These are phyloP conservation scores for Fusarium longipes DNA, from an alignment of 2,329 filamentous ascomycete species.

Conservation along the genomic window DNA sequence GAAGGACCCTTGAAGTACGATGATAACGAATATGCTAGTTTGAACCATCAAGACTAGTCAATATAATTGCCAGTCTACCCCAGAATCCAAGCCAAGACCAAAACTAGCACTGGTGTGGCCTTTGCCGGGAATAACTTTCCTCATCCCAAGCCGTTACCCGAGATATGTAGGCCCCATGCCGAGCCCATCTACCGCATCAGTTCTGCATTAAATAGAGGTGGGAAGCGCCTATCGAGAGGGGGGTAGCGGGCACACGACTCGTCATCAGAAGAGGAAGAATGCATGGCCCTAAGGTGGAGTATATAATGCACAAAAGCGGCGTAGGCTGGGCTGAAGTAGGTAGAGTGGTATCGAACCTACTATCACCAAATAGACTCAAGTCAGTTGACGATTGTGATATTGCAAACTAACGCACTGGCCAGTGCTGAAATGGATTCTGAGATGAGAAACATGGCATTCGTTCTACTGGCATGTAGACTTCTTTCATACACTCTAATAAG, in stretches of 20 bases:
- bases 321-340: constrained; percentile 38
- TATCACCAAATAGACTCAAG: not conserved
- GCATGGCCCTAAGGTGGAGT: constrained; percentile 27
- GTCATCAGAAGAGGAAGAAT: constrained; percentile 34
- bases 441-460: too few relatives aligned
- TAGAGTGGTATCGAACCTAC: constrained; percentile 7
- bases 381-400: too few relatives aligned
- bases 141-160: constrained; percentile 3
- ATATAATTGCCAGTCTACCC: not conserved
- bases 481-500: too few relatives aligned
- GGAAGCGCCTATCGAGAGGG: constrained; percentile 23
- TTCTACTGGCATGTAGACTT: too few relatives aligned
- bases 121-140: constrained; percentile 35
- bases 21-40: constrained; percentile 22
- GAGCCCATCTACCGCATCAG: constrained; percentile 40
- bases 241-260: constrained; percentile 12
- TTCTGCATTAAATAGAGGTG: constrained; percentile 36
- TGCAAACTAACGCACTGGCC: too few relatives aligned
- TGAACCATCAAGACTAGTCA: not conserved
- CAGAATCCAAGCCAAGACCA: constrained; percentile 14
- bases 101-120: constrained; percentile 7
- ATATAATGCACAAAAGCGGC: constrained; percentile 31
- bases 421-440: too few relatives aligned
- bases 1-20: not conserved
- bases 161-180: constrained; percentile 37